These are phyloP conservation scores for Canariomyces notabilis DNA, from an alignment of 2,329 filamentous ascomycete genomes.

Conservation along the genomic window DNA sequence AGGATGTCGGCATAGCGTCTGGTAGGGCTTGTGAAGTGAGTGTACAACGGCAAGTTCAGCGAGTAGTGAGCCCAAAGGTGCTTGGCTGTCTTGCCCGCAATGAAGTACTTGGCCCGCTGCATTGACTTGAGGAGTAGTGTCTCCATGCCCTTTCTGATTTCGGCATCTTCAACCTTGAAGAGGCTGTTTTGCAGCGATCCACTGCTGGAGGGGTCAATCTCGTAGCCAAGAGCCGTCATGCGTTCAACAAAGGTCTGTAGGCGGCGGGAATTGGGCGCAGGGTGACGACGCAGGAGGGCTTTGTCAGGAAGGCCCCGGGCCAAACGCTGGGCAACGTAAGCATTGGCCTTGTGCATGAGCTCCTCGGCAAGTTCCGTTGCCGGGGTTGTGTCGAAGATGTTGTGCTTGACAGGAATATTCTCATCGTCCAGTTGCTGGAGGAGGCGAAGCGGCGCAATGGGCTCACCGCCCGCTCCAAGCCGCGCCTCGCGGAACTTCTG, in stretches of 20 bases:
- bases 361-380: slow-evolving; percentile 94
- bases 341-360: slow-evolving; percentile 87
- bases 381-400: slow-evolving; percentile 86
- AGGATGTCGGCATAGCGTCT: slow-evolving; percentile 92
- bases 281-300: slow-evolving; percentile 83
- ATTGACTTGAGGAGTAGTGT: slow-evolving; percentile 91
- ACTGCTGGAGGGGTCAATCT: slow-evolving; percentile 84
- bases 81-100: slow-evolving; percentile 72
- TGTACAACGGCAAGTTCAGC: slow-evolving; percentile 88
- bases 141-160: slow-evolving; percentile 96
- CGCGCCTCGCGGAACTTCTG: slow-evolving; percentile 88
- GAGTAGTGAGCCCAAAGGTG: slow-evolving; percentile 84
- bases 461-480: slow-evolving; percentile 71
- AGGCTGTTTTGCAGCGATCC: slow-evolving; percentile 89
- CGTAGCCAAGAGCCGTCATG: slow-evolving; percentile 86
- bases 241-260: slow-evolving; percentile 87
- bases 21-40: slow-evolving; percentile 93
- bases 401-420: slow-evolving; percentile 93
- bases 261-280: slow-evolving; percentile 78
- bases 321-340: slow-evolving; percentile 81
- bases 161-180: slow-evolving; percentile 84
- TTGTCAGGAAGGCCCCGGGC: slow-evolving; percentile 78
- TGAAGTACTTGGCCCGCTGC: slow-evolving; percentile 92
- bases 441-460: slow-evolving; percentile 80
- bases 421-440: slow-evolving; percentile 95